Evolutionary conservation across 2,329 filamentous ascomycete genomes (phyloP).

Genomic region (Dothiorella sarmentorum): DNA sequence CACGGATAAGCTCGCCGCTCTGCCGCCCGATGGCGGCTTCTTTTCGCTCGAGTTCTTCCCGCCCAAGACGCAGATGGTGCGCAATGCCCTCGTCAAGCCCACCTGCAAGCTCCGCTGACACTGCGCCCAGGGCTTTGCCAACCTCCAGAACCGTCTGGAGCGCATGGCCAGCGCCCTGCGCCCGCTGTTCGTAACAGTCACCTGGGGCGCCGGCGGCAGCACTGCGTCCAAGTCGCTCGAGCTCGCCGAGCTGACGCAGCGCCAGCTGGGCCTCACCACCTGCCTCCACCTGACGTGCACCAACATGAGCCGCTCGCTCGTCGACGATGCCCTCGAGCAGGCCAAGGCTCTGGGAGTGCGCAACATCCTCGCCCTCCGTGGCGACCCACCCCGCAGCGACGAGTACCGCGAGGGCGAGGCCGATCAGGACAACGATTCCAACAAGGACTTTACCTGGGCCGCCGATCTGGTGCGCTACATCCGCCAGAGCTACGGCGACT

Average conservation of each 20-base stretch:
- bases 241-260: constrained; percentile 90
- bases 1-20: constrained; percentile 88
- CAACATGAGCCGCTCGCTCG: constrained; percentile 84
- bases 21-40: constrained; percentile 77
- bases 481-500: constrained; percentile 77
- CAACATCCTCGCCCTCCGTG: constrained; percentile 88
- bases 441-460: constrained; percentile 82
- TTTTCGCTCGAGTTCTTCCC: constrained; percentile 99
- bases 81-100: constrained; percentile 12
- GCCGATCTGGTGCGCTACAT: constrained; percentile 90
- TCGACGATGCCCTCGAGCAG: constrained; percentile 86
- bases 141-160: constrained; percentile 86
- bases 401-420: constrained; percentile 69
- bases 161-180: constrained; percentile 90
- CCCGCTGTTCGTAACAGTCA: constrained; percentile 94
- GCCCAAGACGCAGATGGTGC: constrained; percentile 85
- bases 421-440: constrained; percentile 59
- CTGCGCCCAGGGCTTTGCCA: constrained; percentile 68
- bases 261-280: constrained; percentile 86
- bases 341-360: constrained; percentile 86
- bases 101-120: constrained; percentile 4
- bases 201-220: constrained; percentile 94
- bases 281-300: constrained; percentile 96
- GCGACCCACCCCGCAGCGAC: constrained; percentile 83
- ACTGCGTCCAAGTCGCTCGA: constrained; percentile 89